These are phyloP conservation scores for Penicillium cinerascens DNA, from an alignment of 495 filamentous ascomycete species.

Conservation along the genomic window DNA sequence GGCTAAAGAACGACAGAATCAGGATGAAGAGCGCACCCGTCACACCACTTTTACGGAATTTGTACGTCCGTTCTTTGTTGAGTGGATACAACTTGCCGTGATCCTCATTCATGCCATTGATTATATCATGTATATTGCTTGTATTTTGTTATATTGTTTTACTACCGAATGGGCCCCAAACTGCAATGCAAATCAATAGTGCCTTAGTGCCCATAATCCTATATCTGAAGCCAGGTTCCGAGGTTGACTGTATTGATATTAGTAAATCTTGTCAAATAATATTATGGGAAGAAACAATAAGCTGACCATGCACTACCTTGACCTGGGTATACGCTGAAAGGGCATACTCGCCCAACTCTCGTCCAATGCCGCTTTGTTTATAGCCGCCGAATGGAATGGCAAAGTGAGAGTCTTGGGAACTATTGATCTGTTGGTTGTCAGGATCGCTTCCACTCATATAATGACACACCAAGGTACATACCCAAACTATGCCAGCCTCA, in stretches of 20 bases:
- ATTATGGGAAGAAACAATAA: too few relatives aligned
- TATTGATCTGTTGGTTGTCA: background rate
- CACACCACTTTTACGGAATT: too few relatives aligned
- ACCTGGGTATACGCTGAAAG: slow-evolving; percentile 77
- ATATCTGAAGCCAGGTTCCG: too few relatives aligned
- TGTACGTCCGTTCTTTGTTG: background rate
- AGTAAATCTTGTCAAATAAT: too few relatives aligned
- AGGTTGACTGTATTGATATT: too few relatives aligned
- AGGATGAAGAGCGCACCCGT: too few relatives aligned
- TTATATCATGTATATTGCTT: background rate
- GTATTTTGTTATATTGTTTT: background rate
- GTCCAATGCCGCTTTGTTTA: slow-evolving; percentile 82
- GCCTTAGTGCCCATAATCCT: too few relatives aligned
- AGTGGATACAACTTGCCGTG: background rate
- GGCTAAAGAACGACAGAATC: too few relatives aligned
- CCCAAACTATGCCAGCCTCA: slow-evolving; percentile 51
- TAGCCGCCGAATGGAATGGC: slow-evolving; percentile 82
- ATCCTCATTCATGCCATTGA: background rate
- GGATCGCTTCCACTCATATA: background rate
- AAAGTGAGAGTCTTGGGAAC: slow-evolving; percentile 52
- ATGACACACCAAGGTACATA: slow-evolving; percentile 3
- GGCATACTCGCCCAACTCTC: slow-evolving; percentile 67
- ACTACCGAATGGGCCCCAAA: background rate
- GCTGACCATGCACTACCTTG: slow-evolving; percentile 45
- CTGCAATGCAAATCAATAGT: too few relatives aligned